A percentile compares a stretch with the other conserved stretches of the same genome.
These are phyloP conservation scores for Phenoliferia sp. DNA, from an alignment of 1,284 basidiomycete species.

Conservation along the genomic window DNA sequence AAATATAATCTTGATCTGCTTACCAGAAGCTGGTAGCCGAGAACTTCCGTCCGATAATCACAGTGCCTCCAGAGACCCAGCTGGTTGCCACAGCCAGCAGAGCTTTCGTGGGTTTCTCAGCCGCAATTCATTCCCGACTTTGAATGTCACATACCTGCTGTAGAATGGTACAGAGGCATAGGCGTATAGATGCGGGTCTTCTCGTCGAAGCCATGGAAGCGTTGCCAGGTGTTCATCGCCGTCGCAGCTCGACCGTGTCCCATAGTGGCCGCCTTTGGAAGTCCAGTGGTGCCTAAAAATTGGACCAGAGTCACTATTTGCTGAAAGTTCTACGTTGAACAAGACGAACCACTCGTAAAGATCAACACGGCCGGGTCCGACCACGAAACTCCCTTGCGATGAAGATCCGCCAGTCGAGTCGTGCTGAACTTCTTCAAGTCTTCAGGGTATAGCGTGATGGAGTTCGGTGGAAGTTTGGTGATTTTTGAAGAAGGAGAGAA, in stretches of 20 bases:
- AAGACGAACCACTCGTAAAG: constrained; percentile 14
- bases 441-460: constrained; percentile 2
- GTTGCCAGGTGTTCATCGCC: constrained; percentile 13
- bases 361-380: constrained; percentile 25
- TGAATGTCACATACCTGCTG: constrained; percentile 30
- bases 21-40: constrained; percentile 41
- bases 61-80: constrained; percentile 37
- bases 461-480: constrained; percentile 7
- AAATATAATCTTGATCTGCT: too few species aligned
- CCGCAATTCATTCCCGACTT: too few species aligned
- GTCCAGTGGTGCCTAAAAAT: constrained; percentile 26
- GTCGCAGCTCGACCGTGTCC: constrained; percentile 40
- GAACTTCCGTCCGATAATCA: constrained; percentile 44
- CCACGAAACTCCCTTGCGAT: constrained; percentile 26
- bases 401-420: constrained; percentile 16
- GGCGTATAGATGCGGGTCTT: constrained; percentile 40
- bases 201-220: constrained; percentile 16
- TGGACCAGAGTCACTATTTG: background rate
- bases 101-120: constrained; percentile 35
- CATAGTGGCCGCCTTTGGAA: constrained; percentile 42
- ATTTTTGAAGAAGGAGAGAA: constrained; percentile 14
- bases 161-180: constrained; percentile 37
- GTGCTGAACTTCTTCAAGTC: background rate
- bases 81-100: constrained; percentile 39
- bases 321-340: background rate